Conservation (phyloP, 768 basidiomycete genomes). For the Russula compacta region DNA sequence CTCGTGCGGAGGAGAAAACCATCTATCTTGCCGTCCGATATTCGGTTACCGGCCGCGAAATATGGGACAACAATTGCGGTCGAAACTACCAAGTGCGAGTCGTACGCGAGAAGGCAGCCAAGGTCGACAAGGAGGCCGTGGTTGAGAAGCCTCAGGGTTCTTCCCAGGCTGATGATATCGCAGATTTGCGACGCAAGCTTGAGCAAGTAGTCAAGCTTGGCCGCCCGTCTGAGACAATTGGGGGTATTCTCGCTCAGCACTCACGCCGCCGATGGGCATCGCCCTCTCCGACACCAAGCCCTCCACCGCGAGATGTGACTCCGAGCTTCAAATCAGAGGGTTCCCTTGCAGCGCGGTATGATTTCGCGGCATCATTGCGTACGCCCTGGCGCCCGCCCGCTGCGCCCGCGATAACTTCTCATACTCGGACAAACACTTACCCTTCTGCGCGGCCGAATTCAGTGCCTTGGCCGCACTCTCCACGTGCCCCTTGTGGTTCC, state of each 20-base stretch:
- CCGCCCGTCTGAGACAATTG: slow-evolving; percentile 27
- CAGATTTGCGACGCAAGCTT: slow-evolving; percentile 54
- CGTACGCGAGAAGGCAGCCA: slow-evolving; percentile 27
- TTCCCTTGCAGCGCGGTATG: slow-evolving; percentile 47
- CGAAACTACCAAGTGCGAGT: slow-evolving; percentile 76
- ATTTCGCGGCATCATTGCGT: slow-evolving; percentile 45
- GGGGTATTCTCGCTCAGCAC: slow-evolving; percentile 23
- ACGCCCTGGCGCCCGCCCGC: slow-evolving; percentile 35
- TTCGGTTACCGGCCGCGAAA: slow-evolving; percentile 57
- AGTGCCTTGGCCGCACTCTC: slow-evolving; percentile 32
- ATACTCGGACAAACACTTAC: slow-evolving; percentile 40
- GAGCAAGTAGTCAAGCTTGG: slow-evolving; percentile 46
- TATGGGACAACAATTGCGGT: slow-evolving; percentile 88
- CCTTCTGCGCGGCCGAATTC: slow-evolving; percentile 32
- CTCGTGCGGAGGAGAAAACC: slow-evolving; percentile 73
- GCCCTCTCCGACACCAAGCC: slow-evolving; percentile 17
- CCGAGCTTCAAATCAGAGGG: slow-evolving; percentile 27
- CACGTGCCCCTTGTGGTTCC: background rate
- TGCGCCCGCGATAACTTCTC: slow-evolving; percentile 20
- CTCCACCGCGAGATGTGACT: slow-evolving; percentile 8
- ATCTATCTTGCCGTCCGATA: slow-evolving; percentile 74
- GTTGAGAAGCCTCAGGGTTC: background rate
- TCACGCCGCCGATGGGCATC: slow-evolving; percentile 16
- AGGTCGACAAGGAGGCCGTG: slow-evolving; percentile 23
- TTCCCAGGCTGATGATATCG: slow-evolving; percentile 36